These are phyloP conservation scores for Capsella rubella DNA, from an alignment of 441 rosid genomes.

Conservation along the genomic window DNA sequence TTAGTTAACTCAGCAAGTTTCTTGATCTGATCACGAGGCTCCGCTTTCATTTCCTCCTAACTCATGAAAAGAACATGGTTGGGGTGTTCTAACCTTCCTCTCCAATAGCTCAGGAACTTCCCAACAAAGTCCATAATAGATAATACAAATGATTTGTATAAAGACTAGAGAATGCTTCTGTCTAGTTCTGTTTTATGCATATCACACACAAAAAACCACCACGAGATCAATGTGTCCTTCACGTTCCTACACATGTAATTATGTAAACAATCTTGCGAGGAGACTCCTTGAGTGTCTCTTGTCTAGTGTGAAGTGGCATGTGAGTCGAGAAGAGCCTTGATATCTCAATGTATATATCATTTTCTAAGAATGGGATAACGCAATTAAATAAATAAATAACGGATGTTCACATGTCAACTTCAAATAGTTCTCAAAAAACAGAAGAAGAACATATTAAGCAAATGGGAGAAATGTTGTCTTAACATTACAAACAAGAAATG, in stretches of 20 bases:
- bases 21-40: constrained; percentile 10
- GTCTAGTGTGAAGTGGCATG: constrained; percentile 6
- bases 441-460: background rate
- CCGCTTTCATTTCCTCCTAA: constrained; percentile 11
- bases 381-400: too few species aligned
- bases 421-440: background rate
- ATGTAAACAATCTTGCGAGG: constrained; percentile 38
- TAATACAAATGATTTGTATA: background rate
- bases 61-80: constrained; percentile 16
- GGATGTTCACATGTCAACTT: background rate
- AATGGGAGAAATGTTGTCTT: constrained; percentile 2
- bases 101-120: constrained; percentile 15
- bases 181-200: background rate
- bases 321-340: constrained; percentile 28
- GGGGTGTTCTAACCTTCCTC: background rate
- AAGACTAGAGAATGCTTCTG: background rate
- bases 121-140: constrained; percentile 19
- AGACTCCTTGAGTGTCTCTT: constrained; percentile 4
- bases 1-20: constrained; percentile 15
- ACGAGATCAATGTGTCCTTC: constrained; percentile 29
- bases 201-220: constrained; percentile 9
- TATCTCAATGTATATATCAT: background rate
- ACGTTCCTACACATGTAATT: constrained; percentile 14
- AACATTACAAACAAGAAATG: constrained; percentile 31
- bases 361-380: constrained; percentile 16